Evolutionary conservation across 352 stramenopile genomes (phyloP), one percentile per base, ranked within the genome.

Genomic region (Globisporangium abappressorium): DNA sequence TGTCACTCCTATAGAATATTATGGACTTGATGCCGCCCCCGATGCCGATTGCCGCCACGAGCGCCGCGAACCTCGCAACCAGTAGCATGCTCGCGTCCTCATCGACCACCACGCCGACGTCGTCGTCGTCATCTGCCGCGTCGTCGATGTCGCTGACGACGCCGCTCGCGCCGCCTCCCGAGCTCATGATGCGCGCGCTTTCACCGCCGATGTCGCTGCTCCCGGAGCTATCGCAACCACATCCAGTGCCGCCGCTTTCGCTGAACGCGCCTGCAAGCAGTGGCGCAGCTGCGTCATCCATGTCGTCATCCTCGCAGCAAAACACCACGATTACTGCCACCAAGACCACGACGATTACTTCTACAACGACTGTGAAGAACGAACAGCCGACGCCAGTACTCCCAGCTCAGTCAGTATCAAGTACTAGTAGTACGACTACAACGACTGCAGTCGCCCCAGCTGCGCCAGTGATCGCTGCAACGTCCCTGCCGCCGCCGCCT

Each of bases 1-100:
- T 41, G 12, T 26, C 24, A 26, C 24, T 26, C 24, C 24, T 26
- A 14, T 62, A 92, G 82, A 91, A 91, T 69, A 91, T 92, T 59
- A 85, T 92, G 74, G 84, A 92, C 66, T 68, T 92, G 59, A 91
- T 92, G 36, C 84, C 84, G 30, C 82, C 82, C 26, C 70, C 65
- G 8, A 77, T 76, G 55, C 63, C 73, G 57, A 64, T 66, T 51
- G 43, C 18, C 14, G 54, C 55, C 24, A 67, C 65, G 24, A 69
- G 36, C 51, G 57, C 61, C 34, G 60, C 54, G 55, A 63, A 57
- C 5, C 64, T 24, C 22, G 53, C 38, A 15, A 58, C 53, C 6
- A 71, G 60, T 7, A 26, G 30, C 11, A 53, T 68, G 53, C 62
- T 53, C 8, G 38, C 57, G 12, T 47, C 38, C 38, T 46, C 61